These are phyloP conservation scores for Tolypocladium guangdongense DNA, from an alignment of 2,329 filamentous ascomycete genomes.

Conservation along the genomic window DNA sequence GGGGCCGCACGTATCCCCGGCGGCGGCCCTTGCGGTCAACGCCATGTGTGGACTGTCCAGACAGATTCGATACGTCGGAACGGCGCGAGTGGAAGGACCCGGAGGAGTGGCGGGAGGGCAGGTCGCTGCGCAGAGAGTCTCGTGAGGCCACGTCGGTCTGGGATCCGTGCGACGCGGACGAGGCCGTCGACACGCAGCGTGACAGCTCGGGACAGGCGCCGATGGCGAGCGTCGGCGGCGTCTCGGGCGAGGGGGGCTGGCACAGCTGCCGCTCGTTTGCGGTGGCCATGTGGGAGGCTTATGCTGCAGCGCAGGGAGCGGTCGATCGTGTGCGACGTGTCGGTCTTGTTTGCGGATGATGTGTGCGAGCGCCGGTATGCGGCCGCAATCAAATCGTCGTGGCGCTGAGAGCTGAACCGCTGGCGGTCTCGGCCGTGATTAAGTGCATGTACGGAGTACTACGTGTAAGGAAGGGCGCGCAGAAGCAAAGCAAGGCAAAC, in stretches of 20 bases:
- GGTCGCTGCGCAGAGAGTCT: conserved; percentile 45
- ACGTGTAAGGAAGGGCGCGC: background rate
- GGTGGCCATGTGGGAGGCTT: conserved; percentile 17
- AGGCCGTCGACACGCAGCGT: conserved; percentile 53
- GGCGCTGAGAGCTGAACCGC: background rate
- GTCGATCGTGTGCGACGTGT: background rate
- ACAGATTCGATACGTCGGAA: conserved; percentile 29
- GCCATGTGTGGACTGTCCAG: conserved; percentile 36
- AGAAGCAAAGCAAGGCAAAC: background rate
- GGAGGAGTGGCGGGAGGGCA: conserved; percentile 50
- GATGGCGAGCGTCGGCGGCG: conserved; percentile 51
- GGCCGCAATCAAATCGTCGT: background rate
- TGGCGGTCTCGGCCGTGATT: background rate
- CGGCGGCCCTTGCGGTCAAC: conserved; percentile 36
- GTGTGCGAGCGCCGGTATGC: background rate
- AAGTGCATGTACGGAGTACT: background rate
- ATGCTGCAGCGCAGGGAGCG: background rate
- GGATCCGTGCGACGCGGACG: conserved; percentile 47
- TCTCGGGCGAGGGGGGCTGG: conserved; percentile 42
- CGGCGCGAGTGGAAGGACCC: conserved; percentile 38
- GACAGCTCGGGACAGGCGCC: conserved; percentile 47
- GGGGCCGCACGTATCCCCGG: conserved; percentile 78
- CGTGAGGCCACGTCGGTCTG: conserved; percentile 36
- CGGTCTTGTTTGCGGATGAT: background rate
- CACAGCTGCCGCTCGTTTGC: conserved; percentile 17